Conservation (phyloP, 495 filamentous ascomycete species). For the Lasiosphaeria miniovina region DNA sequence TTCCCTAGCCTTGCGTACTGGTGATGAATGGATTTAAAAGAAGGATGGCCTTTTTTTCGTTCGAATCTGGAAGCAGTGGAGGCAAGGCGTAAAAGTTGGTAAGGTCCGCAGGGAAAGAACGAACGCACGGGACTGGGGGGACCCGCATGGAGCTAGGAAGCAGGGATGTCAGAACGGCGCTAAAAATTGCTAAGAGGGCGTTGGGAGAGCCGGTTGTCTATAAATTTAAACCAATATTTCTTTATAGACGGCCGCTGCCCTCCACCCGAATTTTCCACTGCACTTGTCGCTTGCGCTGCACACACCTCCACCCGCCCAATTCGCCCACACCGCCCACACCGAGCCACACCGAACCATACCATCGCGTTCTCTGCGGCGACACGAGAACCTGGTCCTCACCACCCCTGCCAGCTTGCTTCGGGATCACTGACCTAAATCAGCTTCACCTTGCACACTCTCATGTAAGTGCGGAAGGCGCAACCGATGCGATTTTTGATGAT, state of each 20-base stretch:
- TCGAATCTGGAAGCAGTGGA: conserved; percentile 1
- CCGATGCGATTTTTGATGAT: no score
- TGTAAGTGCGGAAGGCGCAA: no score
- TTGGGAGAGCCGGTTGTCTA: conserved; percentile 36
- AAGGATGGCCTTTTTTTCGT: conserved; percentile 1
- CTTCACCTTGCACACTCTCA: no score
- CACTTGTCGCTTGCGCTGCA: conserved; percentile 26
- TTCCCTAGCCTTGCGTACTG: not conserved
- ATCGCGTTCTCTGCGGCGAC: not conserved
- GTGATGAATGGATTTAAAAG: not conserved
- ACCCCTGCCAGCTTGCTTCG: no score
- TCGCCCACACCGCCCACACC: conserved; percentile 13
- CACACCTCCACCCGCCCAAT: conserved; percentile 18
- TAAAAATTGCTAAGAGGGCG: conserved; percentile 32
- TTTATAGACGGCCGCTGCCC: conserved; percentile 40
- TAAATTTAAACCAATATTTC: conserved; percentile 41
- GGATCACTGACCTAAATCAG: no score
- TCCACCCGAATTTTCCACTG: conserved; percentile 35
- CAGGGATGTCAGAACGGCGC: conserved; percentile 30
- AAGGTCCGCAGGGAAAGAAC: conserved; percentile 7
- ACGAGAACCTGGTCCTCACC: no score
- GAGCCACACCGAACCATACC: conserved; percentile 13
- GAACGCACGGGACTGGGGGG: conserved; percentile 21
- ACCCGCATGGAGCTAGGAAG: conserved; percentile 5
- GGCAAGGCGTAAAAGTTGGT: conserved; percentile 13